Percentiles rank a stretch among this genome's conserved stretches.
Evolutionary conservation across 805 yeast species (phyloP).

Genomic region (Candida khao-thaluensis): DNA sequence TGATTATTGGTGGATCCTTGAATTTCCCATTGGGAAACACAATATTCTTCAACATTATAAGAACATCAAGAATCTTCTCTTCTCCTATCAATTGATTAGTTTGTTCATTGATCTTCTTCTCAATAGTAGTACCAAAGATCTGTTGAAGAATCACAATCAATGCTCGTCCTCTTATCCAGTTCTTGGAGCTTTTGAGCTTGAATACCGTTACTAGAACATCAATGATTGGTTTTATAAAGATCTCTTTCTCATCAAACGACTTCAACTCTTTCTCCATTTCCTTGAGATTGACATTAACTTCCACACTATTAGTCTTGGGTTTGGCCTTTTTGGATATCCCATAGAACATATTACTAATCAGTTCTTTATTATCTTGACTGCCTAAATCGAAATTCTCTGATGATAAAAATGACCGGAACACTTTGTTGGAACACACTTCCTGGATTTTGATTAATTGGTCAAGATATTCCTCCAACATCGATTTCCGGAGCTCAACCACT

Average conservation of each 20-base stretch:
- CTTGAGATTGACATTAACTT: conserved; percentile 29
- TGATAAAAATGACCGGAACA: conserved; percentile 75
- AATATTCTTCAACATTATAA: conserved; percentile 22
- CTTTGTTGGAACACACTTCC: conserved; percentile 69
- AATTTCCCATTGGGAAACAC: conserved; percentile 50
- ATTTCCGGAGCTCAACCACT: conserved; percentile 62
- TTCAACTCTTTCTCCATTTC: conserved; percentile 58
- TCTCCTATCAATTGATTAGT: conserved; percentile 39
- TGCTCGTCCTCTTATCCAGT: conserved; percentile 86
- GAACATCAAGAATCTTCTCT: conserved; percentile 42
- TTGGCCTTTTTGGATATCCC: conserved; percentile 3
- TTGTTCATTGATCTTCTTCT: conserved; percentile 55
- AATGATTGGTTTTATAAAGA: conserved; percentile 76
- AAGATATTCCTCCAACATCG: conserved; percentile 61
- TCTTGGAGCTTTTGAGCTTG: conserved; percentile 58
- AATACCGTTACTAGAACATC: conserved; percentile 72
- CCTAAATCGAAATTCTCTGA: conserved; percentile 55
- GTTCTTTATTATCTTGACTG: conserved; percentile 29
- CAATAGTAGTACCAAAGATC: conserved; percentile 83
- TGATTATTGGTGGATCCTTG: conserved; percentile 42
- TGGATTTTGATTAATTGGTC: conserved; percentile 56
- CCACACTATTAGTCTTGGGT: conserved; percentile 7
- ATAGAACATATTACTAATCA: conserved; percentile 36
- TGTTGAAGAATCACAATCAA: conserved; percentile 79
- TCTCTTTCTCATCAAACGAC: conserved; percentile 43